Percentiles rank a stretch among this genome's conserved stretches.
Conservation (phyloP, 1,139 yeast species). For the Kodamaea fungicola region DNA sequence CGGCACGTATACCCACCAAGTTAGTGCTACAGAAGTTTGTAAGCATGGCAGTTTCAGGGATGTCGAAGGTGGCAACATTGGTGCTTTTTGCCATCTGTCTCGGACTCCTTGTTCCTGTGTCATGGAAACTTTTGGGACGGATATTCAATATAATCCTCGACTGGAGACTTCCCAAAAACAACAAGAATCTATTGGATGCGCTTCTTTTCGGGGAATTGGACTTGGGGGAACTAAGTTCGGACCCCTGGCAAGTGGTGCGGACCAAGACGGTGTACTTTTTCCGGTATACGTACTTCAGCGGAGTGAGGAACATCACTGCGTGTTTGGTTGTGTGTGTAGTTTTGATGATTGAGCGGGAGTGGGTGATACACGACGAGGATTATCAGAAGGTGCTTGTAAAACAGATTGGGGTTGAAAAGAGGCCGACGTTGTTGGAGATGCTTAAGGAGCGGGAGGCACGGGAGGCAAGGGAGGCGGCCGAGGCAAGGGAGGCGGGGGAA, state of each 20-base stretch:
- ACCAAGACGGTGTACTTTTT: conserved; percentile 18
- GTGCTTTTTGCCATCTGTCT: conserved; percentile 38
- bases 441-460: conserved; percentile 22
- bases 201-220: conserved; percentile 47
- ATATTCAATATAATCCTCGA: conserved; percentile 54
- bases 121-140: conserved; percentile 53
- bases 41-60: conserved; percentile 21
- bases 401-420: conserved; percentile 57
- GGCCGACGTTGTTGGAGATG: conserved; percentile 39
- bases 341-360: conserved; percentile 59
- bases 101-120: conserved; percentile 53
- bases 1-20: conserved; percentile 55
- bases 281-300: conserved; percentile 38
- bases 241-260: neutral
- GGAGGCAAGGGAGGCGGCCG: conserved; percentile 6
- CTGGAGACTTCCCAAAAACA: conserved; percentile 42
- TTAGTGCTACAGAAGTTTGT: conserved; percentile 41
- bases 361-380: conserved; percentile 71
- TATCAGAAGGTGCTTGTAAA: conserved; percentile 52
- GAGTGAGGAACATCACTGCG: conserved; percentile 35
- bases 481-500: too few relatives aligned
- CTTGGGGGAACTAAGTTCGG: conserved; percentile 2
- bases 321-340: conserved; percentile 44
- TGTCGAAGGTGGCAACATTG: conserved; percentile 26
- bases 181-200: conserved; percentile 25